Conservation (phyloP, 2,329 filamentous ascomycete species). For the Chrysosporium keratinophilum region DNA sequence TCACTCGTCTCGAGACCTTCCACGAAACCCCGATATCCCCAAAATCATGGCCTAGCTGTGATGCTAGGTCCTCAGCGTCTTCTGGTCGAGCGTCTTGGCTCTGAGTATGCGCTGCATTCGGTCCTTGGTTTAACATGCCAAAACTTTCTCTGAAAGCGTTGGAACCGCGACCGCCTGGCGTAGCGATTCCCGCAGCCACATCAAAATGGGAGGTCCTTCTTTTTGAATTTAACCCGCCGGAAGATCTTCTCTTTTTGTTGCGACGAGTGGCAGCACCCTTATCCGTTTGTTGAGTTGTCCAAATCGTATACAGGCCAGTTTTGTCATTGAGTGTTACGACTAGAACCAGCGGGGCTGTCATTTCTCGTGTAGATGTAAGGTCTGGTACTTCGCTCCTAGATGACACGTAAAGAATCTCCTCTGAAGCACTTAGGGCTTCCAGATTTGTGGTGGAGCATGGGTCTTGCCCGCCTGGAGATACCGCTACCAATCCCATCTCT, state of each 20-base stretch:
- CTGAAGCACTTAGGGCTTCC: constrained; percentile 60
- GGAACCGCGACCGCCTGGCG: constrained; percentile 54
- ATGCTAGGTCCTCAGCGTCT: constrained; percentile 50
- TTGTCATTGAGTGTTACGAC: constrained; percentile 73
- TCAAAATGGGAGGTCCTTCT: constrained; percentile 57
- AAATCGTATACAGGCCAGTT: constrained; percentile 68
- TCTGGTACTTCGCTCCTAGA: constrained; percentile 44
- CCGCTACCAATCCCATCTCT: constrained; percentile 74
- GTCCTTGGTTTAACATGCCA: constrained; percentile 42
- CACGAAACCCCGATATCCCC: constrained; percentile 44
- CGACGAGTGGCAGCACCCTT: constrained; percentile 46
- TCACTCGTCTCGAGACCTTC: constrained; percentile 68
- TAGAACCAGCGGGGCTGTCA: constrained; percentile 50
- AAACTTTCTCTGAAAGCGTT: constrained; percentile 67
- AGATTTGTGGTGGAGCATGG: constrained; percentile 26
- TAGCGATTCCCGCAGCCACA: constrained; percentile 58
- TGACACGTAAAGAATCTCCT: constrained; percentile 78
- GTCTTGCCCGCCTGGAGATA: constrained; percentile 30
- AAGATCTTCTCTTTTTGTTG: constrained; percentile 37
- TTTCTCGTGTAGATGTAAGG: not conserved
- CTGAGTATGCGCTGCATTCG: constrained; percentile 30
- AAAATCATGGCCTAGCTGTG: constrained; percentile 61
- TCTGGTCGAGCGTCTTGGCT: constrained; percentile 44
- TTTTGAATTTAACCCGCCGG: constrained; percentile 53
- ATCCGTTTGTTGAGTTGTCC: constrained; percentile 68